A percentile compares a stretch with the other conserved stretches of the same genome.
Evolutionary conservation across 345 rosid species (phyloP).

Genomic region (Cardamine resedifolia): DNA sequence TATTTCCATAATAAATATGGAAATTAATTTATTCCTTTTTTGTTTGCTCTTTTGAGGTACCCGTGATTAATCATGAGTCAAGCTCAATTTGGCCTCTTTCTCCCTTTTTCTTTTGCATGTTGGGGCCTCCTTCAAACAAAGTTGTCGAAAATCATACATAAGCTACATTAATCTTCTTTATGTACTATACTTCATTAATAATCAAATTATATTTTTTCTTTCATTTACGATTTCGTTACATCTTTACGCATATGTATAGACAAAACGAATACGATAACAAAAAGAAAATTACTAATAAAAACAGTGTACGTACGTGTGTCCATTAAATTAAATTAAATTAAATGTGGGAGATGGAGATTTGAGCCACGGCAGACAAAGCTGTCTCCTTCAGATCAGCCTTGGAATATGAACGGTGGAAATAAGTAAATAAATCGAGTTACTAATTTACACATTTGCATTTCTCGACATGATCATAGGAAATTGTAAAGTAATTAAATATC

Average conservation of each 20-base stretch:
- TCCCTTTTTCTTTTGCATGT: conserved; percentile 37
- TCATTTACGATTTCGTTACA: background rate
- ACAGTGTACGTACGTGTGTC: conserved; percentile 33
- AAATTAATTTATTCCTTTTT: background rate
- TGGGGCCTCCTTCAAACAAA: conserved; percentile 37
- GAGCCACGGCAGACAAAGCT: conserved; percentile 43
- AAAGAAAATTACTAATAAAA: background rate
- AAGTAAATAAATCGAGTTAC: conserved; percentile 7
- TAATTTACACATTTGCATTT: conserved; percentile 27
- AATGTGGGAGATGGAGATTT: conserved; percentile 36
- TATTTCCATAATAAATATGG: background rate
- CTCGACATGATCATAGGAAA: conserved; percentile 39
- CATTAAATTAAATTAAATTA: conserved; percentile 26
- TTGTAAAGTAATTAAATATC: conserved; percentile 14
- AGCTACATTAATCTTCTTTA: conserved; percentile 33
- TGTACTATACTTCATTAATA: conserved; percentile 7
- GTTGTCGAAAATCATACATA: conserved; percentile 34
- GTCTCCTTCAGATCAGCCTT: conserved; percentile 45
- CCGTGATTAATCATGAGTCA: conserved; percentile 44
- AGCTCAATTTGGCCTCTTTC: conserved; percentile 41
- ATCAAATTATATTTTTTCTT: background rate
- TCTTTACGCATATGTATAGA: conserved; percentile 21
- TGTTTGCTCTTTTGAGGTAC: conserved; percentile 38
- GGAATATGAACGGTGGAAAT: conserved; percentile 33
- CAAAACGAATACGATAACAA: conserved; percentile 31